phyloP scores from a whole-genome alignment of 148 eudicot genomes.

The Silene conica region DNA sequence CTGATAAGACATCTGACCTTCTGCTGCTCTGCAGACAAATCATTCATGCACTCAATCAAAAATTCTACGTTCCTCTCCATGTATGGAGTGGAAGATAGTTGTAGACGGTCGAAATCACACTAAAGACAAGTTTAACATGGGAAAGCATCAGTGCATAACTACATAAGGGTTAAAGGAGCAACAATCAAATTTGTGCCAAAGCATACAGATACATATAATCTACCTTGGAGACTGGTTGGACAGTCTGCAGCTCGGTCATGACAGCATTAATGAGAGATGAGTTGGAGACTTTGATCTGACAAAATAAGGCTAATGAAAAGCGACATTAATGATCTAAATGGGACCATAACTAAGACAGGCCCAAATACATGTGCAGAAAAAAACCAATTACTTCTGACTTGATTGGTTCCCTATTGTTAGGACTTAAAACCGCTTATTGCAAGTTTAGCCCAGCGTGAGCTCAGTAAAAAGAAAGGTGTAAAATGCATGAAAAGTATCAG shows the following conservation, averaged over 20 bases:
- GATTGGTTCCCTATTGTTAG: neutral
- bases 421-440: too few relatives aligned
- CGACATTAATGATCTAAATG: neutral
- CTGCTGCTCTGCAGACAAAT: slow-evolving; percentile 77
- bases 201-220: neutral
- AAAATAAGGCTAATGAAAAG: slow-evolving; percentile 5
- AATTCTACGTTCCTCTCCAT: slow-evolving; percentile 87
- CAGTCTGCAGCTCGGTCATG: slow-evolving; percentile 89
- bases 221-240: slow-evolving; percentile 89
- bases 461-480: too few relatives aligned
- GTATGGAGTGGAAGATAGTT: slow-evolving; percentile 66
- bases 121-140: too few relatives aligned
- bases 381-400: neutral
- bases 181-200: neutral
- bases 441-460: too few relatives aligned
- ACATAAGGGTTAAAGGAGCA: slow-evolving; percentile 6
- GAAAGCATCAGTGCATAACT: neutral
- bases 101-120: slow-evolving; percentile 81
- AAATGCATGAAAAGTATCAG: too few relatives aligned
- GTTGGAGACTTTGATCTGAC: slow-evolving; percentile 91
- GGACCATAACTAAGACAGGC: neutral
- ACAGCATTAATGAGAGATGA: slow-evolving; percentile 92
- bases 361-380: neutral
- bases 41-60: slow-evolving; percentile 88
- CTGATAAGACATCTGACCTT: slow-evolving; percentile 42